phyloP scores from a whole-genome alignment of 441 rosid species.

The California macrophylla region DNA sequence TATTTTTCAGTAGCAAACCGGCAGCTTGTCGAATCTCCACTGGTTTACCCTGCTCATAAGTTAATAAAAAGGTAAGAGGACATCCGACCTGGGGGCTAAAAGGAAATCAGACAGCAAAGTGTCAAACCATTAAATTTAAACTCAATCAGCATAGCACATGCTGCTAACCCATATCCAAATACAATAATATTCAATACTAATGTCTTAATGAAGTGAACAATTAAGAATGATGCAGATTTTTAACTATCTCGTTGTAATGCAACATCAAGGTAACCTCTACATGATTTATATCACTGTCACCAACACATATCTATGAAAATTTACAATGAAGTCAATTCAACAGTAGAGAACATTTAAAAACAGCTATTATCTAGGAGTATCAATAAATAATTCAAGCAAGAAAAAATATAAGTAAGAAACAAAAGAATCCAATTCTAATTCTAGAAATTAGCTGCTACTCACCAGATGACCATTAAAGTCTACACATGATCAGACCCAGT shows the following conservation, averaged over 20 bases:
- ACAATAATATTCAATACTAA: not conserved
- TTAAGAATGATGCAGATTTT: not conserved
- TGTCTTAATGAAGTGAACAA: not conserved
- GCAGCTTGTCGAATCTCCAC: constrained; percentile 96
- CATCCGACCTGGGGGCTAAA: not conserved
- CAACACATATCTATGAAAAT: not conserved
- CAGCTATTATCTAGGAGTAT: not conserved
- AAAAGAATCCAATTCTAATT: not conserved
- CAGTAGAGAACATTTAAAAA: not conserved
- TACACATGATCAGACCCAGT: not conserved
- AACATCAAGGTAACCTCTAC: not conserved
- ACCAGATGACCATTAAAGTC: constrained; percentile 2
- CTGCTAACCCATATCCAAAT: not conserved
- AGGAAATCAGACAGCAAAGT: not conserved
- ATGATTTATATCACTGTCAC: not conserved
- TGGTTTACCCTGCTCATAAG: constrained; percentile 54
- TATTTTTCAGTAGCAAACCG: constrained; percentile 85
- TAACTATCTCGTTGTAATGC: not conserved
- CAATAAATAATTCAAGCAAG: not conserved
- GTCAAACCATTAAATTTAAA: not conserved
- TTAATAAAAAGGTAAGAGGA: not conserved
- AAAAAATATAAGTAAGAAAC: not conserved
- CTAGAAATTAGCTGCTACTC: not conserved
- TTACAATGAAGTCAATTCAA: not conserved
- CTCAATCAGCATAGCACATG: not conserved